These are phyloP conservation scores for Mytilinidion resinicola DNA, from an alignment of 495 filamentous ascomycete genomes.

Conservation along the genomic window DNA sequence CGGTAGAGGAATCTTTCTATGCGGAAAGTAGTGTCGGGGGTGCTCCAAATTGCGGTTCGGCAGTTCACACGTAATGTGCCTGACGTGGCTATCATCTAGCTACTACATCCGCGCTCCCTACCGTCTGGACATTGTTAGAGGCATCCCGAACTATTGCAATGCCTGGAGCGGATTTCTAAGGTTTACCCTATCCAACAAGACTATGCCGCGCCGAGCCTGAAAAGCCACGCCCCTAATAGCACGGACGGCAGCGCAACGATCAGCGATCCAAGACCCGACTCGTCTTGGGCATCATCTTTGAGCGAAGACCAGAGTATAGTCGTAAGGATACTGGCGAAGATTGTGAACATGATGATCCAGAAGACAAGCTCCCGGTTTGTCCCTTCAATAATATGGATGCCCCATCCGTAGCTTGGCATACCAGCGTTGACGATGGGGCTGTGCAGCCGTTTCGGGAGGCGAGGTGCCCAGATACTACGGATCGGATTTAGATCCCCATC, in stretches of 20 bases:
- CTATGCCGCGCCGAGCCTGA: background rate
- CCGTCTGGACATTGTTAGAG: too few relatives aligned
- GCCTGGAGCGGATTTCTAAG: too few relatives aligned
- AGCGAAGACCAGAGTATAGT: background rate
- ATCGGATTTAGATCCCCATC: background rate
- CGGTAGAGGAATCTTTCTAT: too few relatives aligned
- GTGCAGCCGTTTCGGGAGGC: background rate
- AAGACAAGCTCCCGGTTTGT: background rate
- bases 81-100: too few relatives aligned
- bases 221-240: background rate
- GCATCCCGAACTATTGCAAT: too few relatives aligned
- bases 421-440: background rate
- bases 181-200: too few relatives aligned
- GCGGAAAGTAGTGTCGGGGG: too few relatives aligned
- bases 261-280: background rate
- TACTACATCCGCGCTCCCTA: too few relatives aligned
- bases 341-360: background rate
- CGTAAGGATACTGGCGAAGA: background rate
- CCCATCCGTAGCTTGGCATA: background rate
- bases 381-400: background rate
- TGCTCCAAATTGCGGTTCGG: too few relatives aligned
- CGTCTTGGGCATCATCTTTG: background rate
- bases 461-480: background rate
- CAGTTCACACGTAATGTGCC: too few relatives aligned
- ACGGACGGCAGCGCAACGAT: background rate